A percentile compares a stretch with the other conserved stretches of the same genome.
These are phyloP conservation scores for Cytospora paraplurivora DNA, from an alignment of 2,329 filamentous ascomycete species.

Conservation along the genomic window DNA sequence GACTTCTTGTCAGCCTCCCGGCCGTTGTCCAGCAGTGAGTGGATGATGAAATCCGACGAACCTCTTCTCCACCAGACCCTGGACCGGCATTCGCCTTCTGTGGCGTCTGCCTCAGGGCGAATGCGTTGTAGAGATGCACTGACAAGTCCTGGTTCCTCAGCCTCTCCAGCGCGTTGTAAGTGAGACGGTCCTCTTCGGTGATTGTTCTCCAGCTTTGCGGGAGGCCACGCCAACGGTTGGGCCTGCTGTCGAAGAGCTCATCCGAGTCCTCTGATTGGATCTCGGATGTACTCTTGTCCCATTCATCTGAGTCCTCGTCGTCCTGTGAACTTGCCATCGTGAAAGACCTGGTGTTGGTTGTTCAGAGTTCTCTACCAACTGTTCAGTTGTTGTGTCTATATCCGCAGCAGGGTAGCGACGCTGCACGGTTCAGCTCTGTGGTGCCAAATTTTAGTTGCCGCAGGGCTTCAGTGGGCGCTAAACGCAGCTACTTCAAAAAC, in stretches of 20 bases:
- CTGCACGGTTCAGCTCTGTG: neutral
- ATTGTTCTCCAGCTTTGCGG: constrained; percentile 66
- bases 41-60: neutral
- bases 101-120: constrained; percentile 61
- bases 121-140: constrained; percentile 78
- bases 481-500: neutral
- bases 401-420: neutral
- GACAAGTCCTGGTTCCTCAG: constrained; percentile 67
- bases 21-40: no score
- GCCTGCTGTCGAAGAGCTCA: constrained; percentile 53
- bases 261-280: constrained; percentile 51
- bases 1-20: no score
- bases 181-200: constrained; percentile 63
- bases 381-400: neutral
- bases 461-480: constrained; percentile 3
- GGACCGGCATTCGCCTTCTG: constrained; percentile 22
- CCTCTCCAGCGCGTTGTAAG: constrained; percentile 65
- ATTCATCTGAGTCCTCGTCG: constrained; percentile 35
- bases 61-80: constrained; percentile 23
- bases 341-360: neutral
- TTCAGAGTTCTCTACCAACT: constrained; percentile 2
- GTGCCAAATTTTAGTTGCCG: neutral
- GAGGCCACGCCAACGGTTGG: constrained; percentile 73
- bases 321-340: constrained; percentile 25
- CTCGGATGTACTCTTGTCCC: constrained; percentile 51